Evolutionary conservation across 768 basidiomycete genomes (phyloP).

Genomic region (Agrocybe praecox): DNA sequence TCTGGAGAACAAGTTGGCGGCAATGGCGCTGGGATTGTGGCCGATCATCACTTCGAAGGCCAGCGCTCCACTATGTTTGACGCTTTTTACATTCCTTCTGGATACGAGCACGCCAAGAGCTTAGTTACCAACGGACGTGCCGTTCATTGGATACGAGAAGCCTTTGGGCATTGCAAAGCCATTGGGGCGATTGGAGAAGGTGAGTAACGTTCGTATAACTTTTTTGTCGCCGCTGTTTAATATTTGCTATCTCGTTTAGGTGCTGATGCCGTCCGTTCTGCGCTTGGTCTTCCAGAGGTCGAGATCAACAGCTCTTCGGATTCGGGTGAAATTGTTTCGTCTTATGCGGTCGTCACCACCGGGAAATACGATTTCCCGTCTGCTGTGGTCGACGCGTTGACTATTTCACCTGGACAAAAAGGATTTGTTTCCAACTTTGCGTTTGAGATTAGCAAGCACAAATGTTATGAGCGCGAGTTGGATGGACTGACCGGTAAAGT

Average conservation of each 20-base stretch:
- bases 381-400: conserved; percentile 40
- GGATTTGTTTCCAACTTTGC: conserved; percentile 63
- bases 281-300: conserved; percentile 48
- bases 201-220: conserved; percentile 18
- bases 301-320: conserved; percentile 33
- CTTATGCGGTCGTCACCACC: conserved; percentile 66
- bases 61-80: conserved; percentile 87
- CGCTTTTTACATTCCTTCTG: conserved; percentile 78
- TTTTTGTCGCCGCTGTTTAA: background rate
- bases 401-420: conserved; percentile 45
- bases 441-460: conserved; percentile 65
- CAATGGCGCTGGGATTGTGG: conserved; percentile 37
- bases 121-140: conserved; percentile 66
- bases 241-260: conserved; percentile 33
- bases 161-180: conserved; percentile 84
- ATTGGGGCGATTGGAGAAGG: conserved; percentile 80
- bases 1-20: conserved; percentile 26
- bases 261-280: conserved; percentile 47
- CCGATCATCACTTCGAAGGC: conserved; percentile 76
- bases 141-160: conserved; percentile 84
- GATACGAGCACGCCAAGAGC: conserved; percentile 56
- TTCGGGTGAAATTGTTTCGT: conserved; percentile 47
- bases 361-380: conserved; percentile 49
- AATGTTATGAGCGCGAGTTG: conserved; percentile 64
- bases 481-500: conserved; percentile 56